Percentiles rank a stretch among this genome's conserved stretches.
Evolutionary conservation across 1,139 yeast genomes (phyloP).

Genomic region (Taiozyma sp.): DNA sequence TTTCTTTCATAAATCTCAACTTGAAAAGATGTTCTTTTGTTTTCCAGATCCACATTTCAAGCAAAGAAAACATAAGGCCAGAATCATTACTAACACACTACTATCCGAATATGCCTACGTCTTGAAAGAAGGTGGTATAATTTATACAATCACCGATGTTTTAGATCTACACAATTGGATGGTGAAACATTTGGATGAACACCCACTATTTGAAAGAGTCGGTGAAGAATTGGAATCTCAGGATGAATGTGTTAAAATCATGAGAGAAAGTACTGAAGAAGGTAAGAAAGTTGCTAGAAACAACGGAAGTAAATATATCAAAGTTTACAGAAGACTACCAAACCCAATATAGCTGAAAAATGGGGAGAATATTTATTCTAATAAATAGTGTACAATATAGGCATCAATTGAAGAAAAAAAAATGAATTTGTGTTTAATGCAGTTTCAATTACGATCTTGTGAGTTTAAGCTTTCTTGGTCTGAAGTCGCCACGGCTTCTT

Average conservation of each 20-base stretch:
- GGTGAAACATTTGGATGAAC: conserved; percentile 86
- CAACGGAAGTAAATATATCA: conserved; percentile 79
- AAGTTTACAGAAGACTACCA: conserved; percentile 78
- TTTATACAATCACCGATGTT: conserved; percentile 95
- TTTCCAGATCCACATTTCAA: conserved; percentile 99
- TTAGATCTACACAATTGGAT: conserved; percentile 93
- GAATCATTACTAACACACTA: conserved; percentile 86
- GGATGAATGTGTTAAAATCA: conserved; percentile 78
- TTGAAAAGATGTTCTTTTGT: conserved; percentile 91
- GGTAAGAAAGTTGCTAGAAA: conserved; percentile 95
- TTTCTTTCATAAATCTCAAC: conserved; percentile 75
- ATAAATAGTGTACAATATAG: no score
- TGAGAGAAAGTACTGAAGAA: conserved; percentile 93
- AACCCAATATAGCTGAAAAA: conserved; percentile 33
- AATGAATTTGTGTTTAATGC: background rate
- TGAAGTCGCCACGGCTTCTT: conserved; percentile 8
- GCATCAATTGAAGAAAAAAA: no score
- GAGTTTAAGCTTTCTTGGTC: conserved; percentile 15
- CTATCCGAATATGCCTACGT: conserved; percentile 91
- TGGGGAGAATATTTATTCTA: no score
- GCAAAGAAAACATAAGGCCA: conserved; percentile 94
- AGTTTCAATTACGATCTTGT: conserved; percentile 1
- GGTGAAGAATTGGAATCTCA: conserved; percentile 69
- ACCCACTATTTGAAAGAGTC: conserved; percentile 84
- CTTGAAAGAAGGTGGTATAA: conserved; percentile 76